A percentile compares a stretch with the other conserved stretches of the same genome.
Conservation (phyloP, 495 filamentous ascomycete genomes). For the Tuber borchii region DNA sequence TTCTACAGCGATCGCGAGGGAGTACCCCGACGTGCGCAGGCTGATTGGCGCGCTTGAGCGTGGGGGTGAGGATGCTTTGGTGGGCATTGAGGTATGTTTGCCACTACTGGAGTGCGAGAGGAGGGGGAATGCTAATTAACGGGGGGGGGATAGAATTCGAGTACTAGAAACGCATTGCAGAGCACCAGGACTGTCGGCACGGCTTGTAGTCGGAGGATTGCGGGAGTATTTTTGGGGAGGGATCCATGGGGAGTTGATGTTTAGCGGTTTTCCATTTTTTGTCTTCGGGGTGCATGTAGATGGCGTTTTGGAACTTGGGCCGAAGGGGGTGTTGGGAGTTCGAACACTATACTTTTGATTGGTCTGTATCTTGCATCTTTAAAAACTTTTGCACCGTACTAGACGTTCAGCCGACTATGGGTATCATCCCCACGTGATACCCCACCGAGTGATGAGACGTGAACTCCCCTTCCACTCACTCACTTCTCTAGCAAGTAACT, state of each 20-base stretch:
- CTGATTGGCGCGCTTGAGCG: slow-evolving; percentile 56
- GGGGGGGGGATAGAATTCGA: slow-evolving; percentile 50
- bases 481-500: neutral
- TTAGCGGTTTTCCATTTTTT: slow-evolving; percentile 37
- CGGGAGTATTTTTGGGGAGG: slow-evolving; percentile 65
- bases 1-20: slow-evolving; percentile 61
- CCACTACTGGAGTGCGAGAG: neutral
- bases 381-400: neutral
- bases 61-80: slow-evolving; percentile 55
- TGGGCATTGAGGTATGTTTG: slow-evolving; percentile 49
- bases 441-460: neutral
- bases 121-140: slow-evolving; percentile 14
- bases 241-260: slow-evolving; percentile 64
- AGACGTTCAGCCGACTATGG: neutral
- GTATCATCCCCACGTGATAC: neutral
- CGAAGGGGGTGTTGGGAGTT: neutral
- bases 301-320: neutral
- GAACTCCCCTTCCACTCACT: neutral
- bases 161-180: slow-evolving; percentile 61
- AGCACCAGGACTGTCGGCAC: slow-evolving; percentile 61
- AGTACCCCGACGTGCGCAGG: slow-evolving; percentile 55
- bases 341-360: neutral
- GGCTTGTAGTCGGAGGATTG: slow-evolving; percentile 63
- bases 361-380: neutral
- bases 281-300: neutral